Percentiles rank a stretch among this genome's conserved stretches.
These are phyloP conservation scores for sweet orange (Citrus sinensis) DNA, from an alignment of 345 rosid species.

Conservation along the genomic window DVS_A1.0 CM039167.1:14970501-14971000, in stretches of 20 bases:
- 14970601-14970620: background rate
- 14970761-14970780: slow-evolving; percentile 54
- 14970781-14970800: slow-evolving; percentile 79
- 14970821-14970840: slow-evolving; percentile 65
- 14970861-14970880: slow-evolving; percentile 93
- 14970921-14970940: background rate
- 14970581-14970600: background rate
- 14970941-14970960: background rate
- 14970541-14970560: background rate
- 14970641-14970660: background rate
- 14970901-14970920: background rate
- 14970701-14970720: slow-evolving; percentile 86
- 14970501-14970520: background rate
- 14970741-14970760: slow-evolving; percentile 79
- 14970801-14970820: slow-evolving; percentile 81
- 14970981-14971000: background rate
- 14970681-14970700: slow-evolving; percentile 58
- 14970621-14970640: background rate
- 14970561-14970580: background rate
- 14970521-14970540: background rate
- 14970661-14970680: background rate
- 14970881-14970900: background rate
- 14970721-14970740: slow-evolving; percentile 91
- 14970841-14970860: slow-evolving; percentile 40
- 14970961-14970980: background rate